phyloP scores from a whole-genome alignment of 495 filamentous ascomycete genomes.

The Lindgomyces ingoldianus region DNA sequence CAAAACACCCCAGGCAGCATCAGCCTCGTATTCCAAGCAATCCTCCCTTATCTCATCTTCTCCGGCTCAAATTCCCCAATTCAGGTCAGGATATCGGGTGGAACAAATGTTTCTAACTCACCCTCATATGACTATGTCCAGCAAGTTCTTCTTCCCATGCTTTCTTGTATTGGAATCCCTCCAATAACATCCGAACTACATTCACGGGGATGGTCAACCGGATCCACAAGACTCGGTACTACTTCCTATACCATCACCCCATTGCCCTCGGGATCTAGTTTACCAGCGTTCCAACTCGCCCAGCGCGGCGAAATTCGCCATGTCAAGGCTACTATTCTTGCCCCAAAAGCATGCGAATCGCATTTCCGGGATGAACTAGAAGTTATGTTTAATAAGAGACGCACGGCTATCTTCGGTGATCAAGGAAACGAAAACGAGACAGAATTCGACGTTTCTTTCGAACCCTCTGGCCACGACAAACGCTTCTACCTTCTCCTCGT shows the following conservation, averaged over 20 bases:
- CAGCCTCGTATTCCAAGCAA: constrained; percentile 75
- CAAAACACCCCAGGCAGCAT: constrained; percentile 54
- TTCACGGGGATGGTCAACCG: constrained; percentile 67
- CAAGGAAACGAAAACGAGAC: background rate
- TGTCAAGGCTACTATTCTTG: constrained; percentile 64
- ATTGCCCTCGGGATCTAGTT: constrained; percentile 45
- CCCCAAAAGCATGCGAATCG: constrained; percentile 46
- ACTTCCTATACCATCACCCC: constrained; percentile 62
- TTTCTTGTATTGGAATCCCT: constrained; percentile 64
- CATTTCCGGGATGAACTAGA: constrained; percentile 31
- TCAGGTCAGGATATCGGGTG: constrained; percentile 66
- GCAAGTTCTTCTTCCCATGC: constrained; percentile 72
- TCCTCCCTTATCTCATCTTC: constrained; percentile 76
- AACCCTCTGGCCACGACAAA: constrained; percentile 62
- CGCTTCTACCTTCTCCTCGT: constrained; percentile 74
- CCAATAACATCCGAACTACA: constrained; percentile 57
- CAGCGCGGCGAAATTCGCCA: constrained; percentile 54
- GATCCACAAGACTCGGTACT: constrained; percentile 57
- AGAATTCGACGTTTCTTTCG: constrained; percentile 54
- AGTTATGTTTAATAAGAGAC: constrained; percentile 27
- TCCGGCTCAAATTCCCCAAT: constrained; percentile 41
- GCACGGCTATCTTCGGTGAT: constrained; percentile 32
- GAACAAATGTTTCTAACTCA: constrained; percentile 73
- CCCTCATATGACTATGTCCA: constrained; percentile 75
- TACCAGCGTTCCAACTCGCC: constrained; percentile 53